A percentile compares a stretch with the other conserved stretches of the same genome.
These are phyloP conservation scores for Ordospora colligata DNA, from an alignment of 371 early-diverging fungal species.

Conservation along the genomic window DNA sequence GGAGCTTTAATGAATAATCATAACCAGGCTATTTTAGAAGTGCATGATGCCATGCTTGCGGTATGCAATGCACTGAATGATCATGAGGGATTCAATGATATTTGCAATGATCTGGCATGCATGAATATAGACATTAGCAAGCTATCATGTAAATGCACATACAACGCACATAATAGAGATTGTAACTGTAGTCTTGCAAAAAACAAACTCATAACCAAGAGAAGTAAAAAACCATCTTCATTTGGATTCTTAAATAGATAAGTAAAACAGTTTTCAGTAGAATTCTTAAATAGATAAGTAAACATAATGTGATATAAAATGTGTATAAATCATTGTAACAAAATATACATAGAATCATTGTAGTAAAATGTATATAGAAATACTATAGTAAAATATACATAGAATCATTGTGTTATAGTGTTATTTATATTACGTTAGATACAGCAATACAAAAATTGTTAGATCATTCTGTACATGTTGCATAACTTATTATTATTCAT, in stretches of 20 bases:
- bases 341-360: too few species aligned
- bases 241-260: background rate
- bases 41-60: slow-evolving; percentile 14
- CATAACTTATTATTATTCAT: too few species aligned
- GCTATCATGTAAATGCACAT: background rate
- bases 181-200: slow-evolving; percentile 9
- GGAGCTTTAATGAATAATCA: background rate
- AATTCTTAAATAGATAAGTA: background rate
- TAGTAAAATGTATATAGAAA: too few species aligned
- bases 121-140: slow-evolving; percentile 1
- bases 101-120: slow-evolving; percentile 25
- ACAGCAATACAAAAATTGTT: too few species aligned
- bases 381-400: too few species aligned
- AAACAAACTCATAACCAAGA: background rate
- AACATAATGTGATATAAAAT: too few species aligned
- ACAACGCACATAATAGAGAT: slow-evolving; percentile 5
- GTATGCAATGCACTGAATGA: slow-evolving; percentile 19
- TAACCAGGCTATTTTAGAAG: background rate
- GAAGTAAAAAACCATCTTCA: background rate
- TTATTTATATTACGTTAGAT: too few species aligned
- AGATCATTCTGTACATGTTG: too few species aligned
- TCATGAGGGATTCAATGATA: slow-evolving; percentile 1
- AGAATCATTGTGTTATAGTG: too few species aligned
- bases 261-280: background rate
- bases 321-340: too few species aligned